Percentiles rank a stretch among this genome's conserved stretches.
These are phyloP conservation scores for Vaccinium corymbosum DNA, from an alignment of 148 eudicot species.

Conservation along the genomic window DNA sequence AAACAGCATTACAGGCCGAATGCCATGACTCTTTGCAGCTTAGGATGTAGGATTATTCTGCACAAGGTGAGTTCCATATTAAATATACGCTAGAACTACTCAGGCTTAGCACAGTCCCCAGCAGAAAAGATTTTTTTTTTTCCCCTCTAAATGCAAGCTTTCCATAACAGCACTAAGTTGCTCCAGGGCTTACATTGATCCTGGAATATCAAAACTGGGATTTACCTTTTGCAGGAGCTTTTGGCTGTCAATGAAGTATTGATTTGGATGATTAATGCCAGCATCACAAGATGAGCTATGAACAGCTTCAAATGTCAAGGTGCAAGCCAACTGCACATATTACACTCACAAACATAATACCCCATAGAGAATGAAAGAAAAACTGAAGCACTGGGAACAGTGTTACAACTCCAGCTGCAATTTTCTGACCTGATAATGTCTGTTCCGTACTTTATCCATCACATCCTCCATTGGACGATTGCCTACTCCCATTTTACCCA, in stretches of 20 bases:
- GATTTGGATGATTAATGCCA: conserved; percentile 93
- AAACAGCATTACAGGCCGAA: conserved; percentile 3
- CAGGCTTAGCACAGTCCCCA: background rate
- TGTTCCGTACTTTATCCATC: conserved; percentile 69
- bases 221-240: conserved; percentile 57
- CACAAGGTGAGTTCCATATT: background rate
- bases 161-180: background rate
- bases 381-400: background rate
- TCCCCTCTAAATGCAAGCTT: background rate
- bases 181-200: background rate
- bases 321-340: conserved; percentile 77
- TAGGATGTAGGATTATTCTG: conserved; percentile 16
- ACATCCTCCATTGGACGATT: conserved; percentile 66
- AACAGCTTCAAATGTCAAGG: conserved; percentile 89
- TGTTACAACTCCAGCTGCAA: background rate
- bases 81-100: background rate
- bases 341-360: conserved; percentile 13
- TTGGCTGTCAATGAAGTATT: conserved; percentile 78
- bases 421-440: conserved; percentile 68
- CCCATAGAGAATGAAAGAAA: conserved; percentile 5
- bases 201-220: background rate
- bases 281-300: conserved; percentile 69
- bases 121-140: background rate
- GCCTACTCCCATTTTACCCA: conserved; percentile 69
- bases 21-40: background rate